Percentiles rank a stretch among this genome's conserved stretches.
Conservation (phyloP, 225 moss, liverwort and hornwort genomes). For the Antitrichia curtipendula region DNA sequence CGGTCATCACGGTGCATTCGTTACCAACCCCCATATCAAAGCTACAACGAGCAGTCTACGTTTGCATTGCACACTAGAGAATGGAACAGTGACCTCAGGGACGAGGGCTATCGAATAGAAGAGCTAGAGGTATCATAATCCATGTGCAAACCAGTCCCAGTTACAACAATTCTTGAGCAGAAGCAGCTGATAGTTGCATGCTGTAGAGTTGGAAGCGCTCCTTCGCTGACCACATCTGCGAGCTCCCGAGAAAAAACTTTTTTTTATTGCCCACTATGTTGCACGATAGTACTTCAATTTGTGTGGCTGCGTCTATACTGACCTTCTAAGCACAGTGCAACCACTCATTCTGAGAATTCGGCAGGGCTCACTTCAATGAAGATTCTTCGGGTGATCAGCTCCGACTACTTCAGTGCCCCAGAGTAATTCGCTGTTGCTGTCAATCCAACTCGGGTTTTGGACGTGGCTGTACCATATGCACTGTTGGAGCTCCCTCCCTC, state of each 20-base stretch:
- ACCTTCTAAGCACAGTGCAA: background rate
- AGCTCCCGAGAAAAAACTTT: background rate
- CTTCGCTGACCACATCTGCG: background rate
- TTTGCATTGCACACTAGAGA: background rate
- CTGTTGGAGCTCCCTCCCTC: background rate
- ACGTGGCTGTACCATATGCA: too few species aligned
- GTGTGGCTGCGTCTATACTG: background rate
- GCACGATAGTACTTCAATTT: background rate
- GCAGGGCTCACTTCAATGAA: background rate
- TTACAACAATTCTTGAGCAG: background rate
- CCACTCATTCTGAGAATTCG: background rate
- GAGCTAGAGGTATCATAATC: background rate
- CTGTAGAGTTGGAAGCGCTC: background rate
- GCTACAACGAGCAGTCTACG: background rate
- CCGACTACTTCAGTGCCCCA: background rate
- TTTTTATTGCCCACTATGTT: background rate
- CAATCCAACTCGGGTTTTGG: background rate
- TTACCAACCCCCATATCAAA: background rate
- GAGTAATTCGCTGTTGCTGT: background rate
- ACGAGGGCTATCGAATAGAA: background rate
- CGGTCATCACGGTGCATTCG: background rate
- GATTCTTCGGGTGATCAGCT: background rate
- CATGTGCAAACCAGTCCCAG: background rate
- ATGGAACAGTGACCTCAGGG: background rate
- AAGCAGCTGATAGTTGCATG: background rate